These are phyloP conservation scores for Umbellularia californica DNA, from an alignment of 164 flowering plant genomes.

Conservation along the genomic window DNA sequence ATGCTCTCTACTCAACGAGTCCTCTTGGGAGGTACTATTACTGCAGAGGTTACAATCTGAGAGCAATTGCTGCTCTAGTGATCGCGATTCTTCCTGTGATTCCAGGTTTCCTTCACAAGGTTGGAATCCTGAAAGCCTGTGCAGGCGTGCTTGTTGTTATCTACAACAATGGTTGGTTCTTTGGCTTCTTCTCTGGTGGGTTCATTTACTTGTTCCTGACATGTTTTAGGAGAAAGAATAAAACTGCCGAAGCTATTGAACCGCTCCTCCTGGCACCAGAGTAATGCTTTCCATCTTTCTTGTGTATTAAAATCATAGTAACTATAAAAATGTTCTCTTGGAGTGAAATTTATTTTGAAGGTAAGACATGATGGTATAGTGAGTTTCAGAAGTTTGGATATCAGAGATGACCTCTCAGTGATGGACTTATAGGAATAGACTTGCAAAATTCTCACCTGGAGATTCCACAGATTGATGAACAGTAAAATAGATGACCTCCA, in stretches of 20 bases:
- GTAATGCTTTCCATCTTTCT: too few species aligned
- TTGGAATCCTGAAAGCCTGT: conserved; percentile 45
- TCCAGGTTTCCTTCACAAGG: conserved; percentile 78
- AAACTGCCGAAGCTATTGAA: background rate
- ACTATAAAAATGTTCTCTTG: too few species aligned
- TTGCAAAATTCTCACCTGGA: too few species aligned
- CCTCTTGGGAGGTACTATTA: conserved; percentile 67
- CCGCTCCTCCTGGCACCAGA: too few species aligned
- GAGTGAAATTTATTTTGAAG: too few species aligned
- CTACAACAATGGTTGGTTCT: conserved; percentile 88
- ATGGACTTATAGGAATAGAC: too few species aligned
- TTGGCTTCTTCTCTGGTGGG: conserved; percentile 67
- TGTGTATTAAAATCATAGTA: too few species aligned
- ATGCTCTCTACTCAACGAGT: conserved; percentile 50
- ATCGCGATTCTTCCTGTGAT: conserved; percentile 75
- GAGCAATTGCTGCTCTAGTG: conserved; percentile 56
- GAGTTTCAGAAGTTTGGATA: too few species aligned
- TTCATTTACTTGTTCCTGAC: conserved; percentile 52
- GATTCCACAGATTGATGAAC: too few species aligned
- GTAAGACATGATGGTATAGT: too few species aligned
- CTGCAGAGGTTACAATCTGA: conserved; percentile 61
- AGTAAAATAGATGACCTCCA: too few species aligned
- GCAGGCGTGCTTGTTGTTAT: conserved; percentile 31
- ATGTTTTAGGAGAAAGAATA: conserved; percentile 5
- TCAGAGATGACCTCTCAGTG: too few species aligned